A percentile compares a stretch with the other conserved stretches of the same genome.
Conservation (phyloP, 2,329 filamentous ascomycete genomes). For the Colletotrichum tropicicola region DNA sequence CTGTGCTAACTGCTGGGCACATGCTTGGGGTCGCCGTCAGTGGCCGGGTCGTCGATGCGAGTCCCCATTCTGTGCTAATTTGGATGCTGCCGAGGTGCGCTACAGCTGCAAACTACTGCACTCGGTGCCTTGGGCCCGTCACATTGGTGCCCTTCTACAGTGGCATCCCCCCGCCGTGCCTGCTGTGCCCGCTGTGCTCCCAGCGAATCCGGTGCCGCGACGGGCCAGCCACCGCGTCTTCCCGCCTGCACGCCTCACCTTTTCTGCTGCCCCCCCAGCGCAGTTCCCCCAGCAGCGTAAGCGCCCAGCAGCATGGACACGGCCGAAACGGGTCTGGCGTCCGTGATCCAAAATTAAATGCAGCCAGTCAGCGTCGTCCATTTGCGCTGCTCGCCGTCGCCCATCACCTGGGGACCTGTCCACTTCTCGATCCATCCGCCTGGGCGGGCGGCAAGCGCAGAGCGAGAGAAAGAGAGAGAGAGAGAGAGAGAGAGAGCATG, state of each 20-base stretch:
- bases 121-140: neutral
- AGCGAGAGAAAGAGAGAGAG: constrained; percentile 2
- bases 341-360: constrained; percentile 23
- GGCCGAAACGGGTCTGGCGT: constrained; percentile 24
- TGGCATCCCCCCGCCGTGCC: neutral
- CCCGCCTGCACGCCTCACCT: neutral
- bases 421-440: constrained; percentile 16
- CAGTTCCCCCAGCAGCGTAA: constrained; percentile 11
- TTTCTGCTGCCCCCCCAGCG: neutral
- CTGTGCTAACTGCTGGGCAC: constrained; percentile 8
- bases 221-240: constrained; percentile 7
- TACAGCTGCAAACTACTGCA: constrained; percentile 7
- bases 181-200: neutral
- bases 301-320: constrained; percentile 25
- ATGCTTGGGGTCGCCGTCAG: neutral
- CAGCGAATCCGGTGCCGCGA: constrained; percentile 8
- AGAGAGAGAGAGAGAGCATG: neutral
- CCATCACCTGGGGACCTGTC: constrained; percentile 21
- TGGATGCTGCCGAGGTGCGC: neutral
- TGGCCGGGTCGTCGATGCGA: neutral
- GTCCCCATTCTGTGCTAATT: neutral
- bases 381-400: neutral
- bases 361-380: constrained; percentile 14
- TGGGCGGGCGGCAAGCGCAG: constrained; percentile 21
- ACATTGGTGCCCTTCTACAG: constrained; percentile 18